A percentile compares a stretch with the other conserved stretches of the same genome.
These are phyloP conservation scores for Yamadazyma insecticola DNA, from an alignment of 805 yeast species.

Conservation along the genomic window DNA sequence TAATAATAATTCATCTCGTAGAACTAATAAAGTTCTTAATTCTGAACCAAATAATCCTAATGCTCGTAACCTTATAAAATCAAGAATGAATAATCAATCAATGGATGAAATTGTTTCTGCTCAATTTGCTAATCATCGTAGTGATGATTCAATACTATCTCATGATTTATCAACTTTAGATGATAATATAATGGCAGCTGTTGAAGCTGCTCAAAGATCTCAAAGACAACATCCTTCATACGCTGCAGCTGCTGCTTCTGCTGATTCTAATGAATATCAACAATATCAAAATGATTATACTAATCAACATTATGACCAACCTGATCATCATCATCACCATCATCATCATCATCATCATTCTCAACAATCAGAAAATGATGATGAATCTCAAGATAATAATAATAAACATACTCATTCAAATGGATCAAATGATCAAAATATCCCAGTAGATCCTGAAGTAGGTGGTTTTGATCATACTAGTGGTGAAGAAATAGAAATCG, in stretches of 20 bases:
- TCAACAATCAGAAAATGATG: slow-evolving; percentile 9
- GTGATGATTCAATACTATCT: slow-evolving; percentile 23
- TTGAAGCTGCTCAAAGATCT: slow-evolving; percentile 50
- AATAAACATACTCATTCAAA: slow-evolving; percentile 7
- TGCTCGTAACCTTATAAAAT: slow-evolving; percentile 16
- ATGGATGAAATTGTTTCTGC: slow-evolving; percentile 33
- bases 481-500: slow-evolving; percentile 57
- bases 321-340: too few species aligned
- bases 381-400: slow-evolving; percentile 5
- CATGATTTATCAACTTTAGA: slow-evolving; percentile 42
- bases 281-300: neutral
- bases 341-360: slow-evolving; percentile 4
- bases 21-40: slow-evolving; percentile 13
- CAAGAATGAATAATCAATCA: slow-evolving; percentile 11
- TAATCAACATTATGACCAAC: slow-evolving; percentile 2
- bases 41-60: slow-evolving; percentile 17
- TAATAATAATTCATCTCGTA: too few species aligned
- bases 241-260: slow-evolving; percentile 34
- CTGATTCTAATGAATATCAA: slow-evolving; percentile 8
- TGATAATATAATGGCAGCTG: slow-evolving; percentile 53
- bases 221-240: slow-evolving; percentile 20
- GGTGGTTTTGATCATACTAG: slow-evolving; percentile 36
- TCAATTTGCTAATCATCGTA: slow-evolving; percentile 20
- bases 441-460: slow-evolving; percentile 60
- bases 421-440: slow-evolving; percentile 15